Evolutionary conservation across 176 grass and related monocot species (phyloP), one percentile per base, ranked within the genome.

Genomic region (Bonia amplexicaulis): DNA sequence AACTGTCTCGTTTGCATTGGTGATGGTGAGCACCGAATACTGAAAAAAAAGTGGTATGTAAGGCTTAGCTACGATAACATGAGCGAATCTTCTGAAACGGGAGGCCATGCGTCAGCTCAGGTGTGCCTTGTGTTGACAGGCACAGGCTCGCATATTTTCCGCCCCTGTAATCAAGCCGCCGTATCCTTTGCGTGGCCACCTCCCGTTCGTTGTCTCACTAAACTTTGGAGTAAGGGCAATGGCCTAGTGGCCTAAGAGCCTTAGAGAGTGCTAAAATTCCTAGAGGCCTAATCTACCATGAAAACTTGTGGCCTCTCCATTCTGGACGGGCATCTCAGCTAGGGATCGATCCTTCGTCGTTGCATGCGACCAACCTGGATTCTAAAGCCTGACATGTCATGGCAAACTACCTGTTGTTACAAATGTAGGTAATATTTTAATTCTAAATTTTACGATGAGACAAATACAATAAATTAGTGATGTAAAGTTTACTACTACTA

Each of bases 181-280:
- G 83, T 87, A 68, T 90, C 31, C 89, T 90, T 90, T 59, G 3
- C 89, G 80, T 87, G 84, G 74, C 2, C 40, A 12, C 20, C 15
- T 57, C 25, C n/a, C 16, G 20, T 13, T 13, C 33, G 6, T 54
- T 75, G 12, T 48, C 15, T 59, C 33, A 64, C 16, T 59, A 74
- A 74, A 13, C 67, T 82, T 68, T 6, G 1, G 41, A 20, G 27
- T 54, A 78, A 61, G 52, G 26, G 17, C 25, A 70, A 73, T 66
- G 68, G 0, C 59, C 47, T 80, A 35, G 11, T 49, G 71, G 58
- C 46, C 7, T 23, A 19, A 13, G 16, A 46, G 19, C 26, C 40
- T 48, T n/a, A 33, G 3, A 33, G 0, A 9, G 39, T 26, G 23
- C 7, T 1, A 3, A 48, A 5, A 19, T 20, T 6, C 68, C 57